These are phyloP conservation scores for Fusarium algeriense DNA, from an alignment of 2,329 filamentous ascomycete genomes.

Conservation along the genomic window DNA sequence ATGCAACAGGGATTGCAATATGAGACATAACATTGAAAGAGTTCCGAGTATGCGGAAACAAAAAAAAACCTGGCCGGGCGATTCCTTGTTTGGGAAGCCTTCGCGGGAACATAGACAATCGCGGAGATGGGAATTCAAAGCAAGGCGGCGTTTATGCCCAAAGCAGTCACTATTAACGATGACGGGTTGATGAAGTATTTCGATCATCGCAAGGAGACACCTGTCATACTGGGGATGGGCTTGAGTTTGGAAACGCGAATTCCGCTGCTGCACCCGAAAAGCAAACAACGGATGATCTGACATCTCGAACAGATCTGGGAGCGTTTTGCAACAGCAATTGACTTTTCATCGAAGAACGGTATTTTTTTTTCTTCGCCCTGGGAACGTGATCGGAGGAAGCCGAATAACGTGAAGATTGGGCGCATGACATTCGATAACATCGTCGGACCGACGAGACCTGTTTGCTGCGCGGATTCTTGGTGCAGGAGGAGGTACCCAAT, in stretches of 20 bases:
- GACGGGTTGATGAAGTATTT: background rate
- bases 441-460: constrained; percentile 25
- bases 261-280: constrained; percentile 14
- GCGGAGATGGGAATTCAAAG: constrained; percentile 3
- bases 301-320: background rate
- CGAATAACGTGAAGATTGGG: constrained; percentile 8
- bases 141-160: constrained; percentile 15
- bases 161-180: constrained; percentile 28
- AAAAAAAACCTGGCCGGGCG: constrained; percentile 9
- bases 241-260: constrained; percentile 19
- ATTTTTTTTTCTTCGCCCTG: background rate
- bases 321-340: constrained; percentile 2
- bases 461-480: background rate
- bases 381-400: constrained; percentile 19
- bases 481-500: constrained; percentile 6
- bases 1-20: background rate
- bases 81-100: constrained; percentile 2
- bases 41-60: constrained; percentile 29
- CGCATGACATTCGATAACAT: constrained; percentile 17
- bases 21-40: constrained; percentile 6
- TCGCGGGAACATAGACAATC: constrained; percentile 3
- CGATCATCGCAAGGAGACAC: background rate
- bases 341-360: background rate
- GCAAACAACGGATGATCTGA: constrained; percentile 20
- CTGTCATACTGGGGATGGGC: constrained; percentile 3